Evolutionary conservation across 805 yeast species (phyloP), one percentile per base, ranked within the genome.

Genomic region (Cephaloascus fragrans): DNA sequence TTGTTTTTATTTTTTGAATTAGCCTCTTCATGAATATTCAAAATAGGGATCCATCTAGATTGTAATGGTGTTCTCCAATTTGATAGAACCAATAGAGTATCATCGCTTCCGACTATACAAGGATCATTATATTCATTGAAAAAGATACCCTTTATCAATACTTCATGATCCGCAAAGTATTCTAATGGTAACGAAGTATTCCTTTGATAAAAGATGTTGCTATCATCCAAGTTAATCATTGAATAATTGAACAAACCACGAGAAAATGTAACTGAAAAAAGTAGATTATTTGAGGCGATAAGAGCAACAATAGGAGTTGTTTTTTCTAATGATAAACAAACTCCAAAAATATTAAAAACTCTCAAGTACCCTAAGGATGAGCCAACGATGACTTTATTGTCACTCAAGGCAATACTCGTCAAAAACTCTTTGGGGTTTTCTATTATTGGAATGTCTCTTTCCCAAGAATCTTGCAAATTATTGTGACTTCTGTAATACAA

Each of bases 61-160:
- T 88, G 93, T 28, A 71, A 57, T 1, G 82, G 66, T 18, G 72
- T 75, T 48, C 96, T 69, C 96, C 97, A 90, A 46, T 80, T 75
- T 18, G 80, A 68, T 17, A 93, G 62, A 0, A 86, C 75, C 26
- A 83, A 57, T 31, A 93, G 65, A 9, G 79, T 72, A 44, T 87
- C 87, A 45, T 81, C 88, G 26, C 69, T 64, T n/a, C 94, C 96
- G 40, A 80, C 83, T 4, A 89, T 56, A 45, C 93, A 83, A 1
- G 98, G 98, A 56, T 90, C 97, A 17, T 95, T 95, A 50, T 75
- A 80, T 35, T 80, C 80, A 34, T 86, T 82, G 65, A 90, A 93
- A 52, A 93, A 88, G n/a, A 85, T 55, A 2, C 89, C 81, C 45
- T 74, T 76, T 46, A 83, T 23, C 12, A 23, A 23, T 8, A 23